Base-by-base conservation (phyloP, 805 yeast genomes). In the Yarrowia divulgata region DNA sequence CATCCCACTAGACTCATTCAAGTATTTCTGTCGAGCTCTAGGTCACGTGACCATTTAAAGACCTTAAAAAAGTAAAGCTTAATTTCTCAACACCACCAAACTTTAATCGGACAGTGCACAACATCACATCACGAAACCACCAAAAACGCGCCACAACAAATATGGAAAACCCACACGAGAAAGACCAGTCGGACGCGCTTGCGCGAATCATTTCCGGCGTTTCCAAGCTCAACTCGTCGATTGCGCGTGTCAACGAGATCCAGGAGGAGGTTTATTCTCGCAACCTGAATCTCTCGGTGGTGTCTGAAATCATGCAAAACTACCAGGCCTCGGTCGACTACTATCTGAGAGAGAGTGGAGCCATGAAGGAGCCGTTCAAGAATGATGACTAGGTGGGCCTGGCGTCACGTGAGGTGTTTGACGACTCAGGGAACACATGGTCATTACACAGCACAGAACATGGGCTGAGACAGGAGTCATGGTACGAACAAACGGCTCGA, bases 101-200 rank as follows among this genome's bases (percentile, higher is more conserved):
- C 45, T 37, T 29, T 54, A 54, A 54, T 1, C 2, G 2, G 19
- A 54, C 60, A 35, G 42, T 54, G 45, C 60, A 54, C 63, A 55
- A 9, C 39, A 29, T 40, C 48, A n/a, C 39, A 29, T 29, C 48
- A 29, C 63, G 39, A 57, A 19, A 55, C 48, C 16, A 14, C 8
- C 16, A 57, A 29, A 37, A 14, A 39, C 37, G 8, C n/a, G 8
- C 29, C 12, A 45, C 39, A 58, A 8, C 13, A 40, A n/a, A 8
- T 2, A 63, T 63, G 68, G 68, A 63, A 16, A 63, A 63, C 48
- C 68, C 68, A 13, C 68, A 63, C 57, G 68, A 63, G 23, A 48
- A 63, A 19, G 57, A 48, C 45, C 68, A 63, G 68, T 14, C 57
- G 5, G 68, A 48, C 57, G 46, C 46, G 3, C 45, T 63, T 8